Evolutionary conservation across 2,329 filamentous ascomycete species (phyloP), one percentile per base, ranked within the genome.

Genomic region (Pseudocercospora crystallina): DNA sequence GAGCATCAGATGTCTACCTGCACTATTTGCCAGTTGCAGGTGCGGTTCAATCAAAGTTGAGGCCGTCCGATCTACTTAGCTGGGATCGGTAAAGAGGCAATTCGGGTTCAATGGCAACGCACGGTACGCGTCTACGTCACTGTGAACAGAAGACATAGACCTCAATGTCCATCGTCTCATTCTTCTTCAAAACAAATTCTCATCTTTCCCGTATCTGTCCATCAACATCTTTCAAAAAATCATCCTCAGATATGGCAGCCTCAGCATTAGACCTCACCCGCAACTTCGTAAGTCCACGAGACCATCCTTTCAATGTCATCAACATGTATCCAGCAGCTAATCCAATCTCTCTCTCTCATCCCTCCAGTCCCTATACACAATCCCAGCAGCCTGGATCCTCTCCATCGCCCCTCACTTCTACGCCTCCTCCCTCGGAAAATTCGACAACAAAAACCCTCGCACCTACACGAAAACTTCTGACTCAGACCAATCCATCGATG

Each of bases 341-440:
- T 14, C n/a, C 13, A 26, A 10, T 14, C n/a, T n/a, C n/a, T n/a
- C n/a, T n/a, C n/a, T n/a, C n/a, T n/a, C n/a, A n/a, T n/a, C 13
- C 13, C 17, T 9, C 15, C 17, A 51, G 44, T 65, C 64, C 26
- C 57, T 64, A 43, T 67, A 66, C 54, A 54, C 56, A 29, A 51
- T 67, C 36, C 63, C 64, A 9, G 55, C 53, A 40, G 59, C 60
- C n/a, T 71, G 68, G 69, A 26, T 66, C 2, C 17, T 70, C 9
- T 56, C 61, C 43, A 54, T 73, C 26, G 49, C 60, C 1, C 71
- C 71, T 13, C 70, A 69, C 50, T 55, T 65, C 53, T 72, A 69
- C 53, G 65, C 69, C 11, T 53, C 53, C 13, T 38, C 36, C 2
- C 46, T 53, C 5, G 55, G 52, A 3, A 53, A 56, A 17, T 50